phyloP scores from a whole-genome alignment of 257 asterid genomes.

The Plantago elongata region DNA sequence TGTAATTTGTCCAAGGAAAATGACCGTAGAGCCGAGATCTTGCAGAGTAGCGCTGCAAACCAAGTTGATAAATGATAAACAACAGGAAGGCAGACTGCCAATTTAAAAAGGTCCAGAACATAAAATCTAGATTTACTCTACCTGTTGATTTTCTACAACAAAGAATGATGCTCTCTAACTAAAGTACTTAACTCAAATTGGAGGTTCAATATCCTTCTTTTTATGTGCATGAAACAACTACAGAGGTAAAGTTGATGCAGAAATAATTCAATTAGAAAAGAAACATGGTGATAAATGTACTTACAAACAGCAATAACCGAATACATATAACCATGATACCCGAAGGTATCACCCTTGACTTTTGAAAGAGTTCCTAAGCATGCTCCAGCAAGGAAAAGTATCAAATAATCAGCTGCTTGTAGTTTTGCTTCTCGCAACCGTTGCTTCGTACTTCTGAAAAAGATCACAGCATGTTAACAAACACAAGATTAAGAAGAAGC shows the following conservation, averaged over 20 bases:
- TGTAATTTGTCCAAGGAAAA: conserved; percentile 79
- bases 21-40: conserved; percentile 87
- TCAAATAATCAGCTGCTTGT: conserved; percentile 88
- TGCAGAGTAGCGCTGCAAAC: conserved; percentile 81
- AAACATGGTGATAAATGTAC: conserved; percentile 27
- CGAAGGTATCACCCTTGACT: conserved; percentile 85
- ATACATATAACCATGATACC: conserved; percentile 79
- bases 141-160: background rate
- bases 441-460: conserved; percentile 71
- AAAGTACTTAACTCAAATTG: background rate
- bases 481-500: conserved; percentile 12
- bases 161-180: background rate
- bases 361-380: conserved; percentile 89
- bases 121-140: too few relatives aligned
- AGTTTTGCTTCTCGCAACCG: conserved; percentile 86
- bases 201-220: too few relatives aligned
- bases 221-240: too few relatives aligned
- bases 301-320: conserved; percentile 90
- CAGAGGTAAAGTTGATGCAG: too few relatives aligned
- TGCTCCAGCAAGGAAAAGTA: conserved; percentile 95
- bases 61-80: conserved; percentile 15
- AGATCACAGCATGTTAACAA: conserved; percentile 15
- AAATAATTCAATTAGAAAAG: background rate
- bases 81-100: background rate
- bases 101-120: too few relatives aligned